Percentiles rank a stretch among this genome's conserved stretches.
phyloP scores from a whole-genome alignment of 1,284 basidiomycete genomes.

The Malassezia vespertilionis region DNA sequence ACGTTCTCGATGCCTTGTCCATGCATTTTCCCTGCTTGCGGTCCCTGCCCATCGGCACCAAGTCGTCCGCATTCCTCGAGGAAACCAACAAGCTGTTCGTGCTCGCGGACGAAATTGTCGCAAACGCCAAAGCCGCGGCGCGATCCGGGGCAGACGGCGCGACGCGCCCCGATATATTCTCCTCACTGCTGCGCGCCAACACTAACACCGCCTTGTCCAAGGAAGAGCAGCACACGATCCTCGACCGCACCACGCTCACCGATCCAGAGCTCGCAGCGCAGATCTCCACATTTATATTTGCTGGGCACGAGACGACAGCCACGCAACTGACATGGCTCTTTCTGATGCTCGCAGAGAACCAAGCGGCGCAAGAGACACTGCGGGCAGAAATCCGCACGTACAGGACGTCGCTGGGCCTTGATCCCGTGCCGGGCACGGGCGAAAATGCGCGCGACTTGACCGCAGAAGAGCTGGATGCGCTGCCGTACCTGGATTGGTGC shows the following conservation, averaged over 20 bases:
- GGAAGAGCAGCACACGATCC: constrained; percentile 10
- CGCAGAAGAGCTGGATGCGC: constrained; percentile 29
- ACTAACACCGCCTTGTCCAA: constrained; percentile 20
- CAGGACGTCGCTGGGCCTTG: background rate
- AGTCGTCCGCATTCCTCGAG: constrained; percentile 3
- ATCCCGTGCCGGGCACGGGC: constrained; percentile 10
- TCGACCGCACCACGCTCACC: constrained; percentile 17
- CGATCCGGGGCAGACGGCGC: background rate
- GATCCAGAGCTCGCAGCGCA: constrained; percentile 37
- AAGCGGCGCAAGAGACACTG: constrained; percentile 22
- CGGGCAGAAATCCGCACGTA: constrained; percentile 27
- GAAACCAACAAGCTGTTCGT: constrained; percentile 1
- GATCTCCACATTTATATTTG: constrained; percentile 38
- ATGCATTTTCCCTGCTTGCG: constrained; percentile 11
- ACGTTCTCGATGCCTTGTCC: constrained; percentile 7
- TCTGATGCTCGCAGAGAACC: constrained; percentile 23
- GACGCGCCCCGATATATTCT: constrained; percentile 25
- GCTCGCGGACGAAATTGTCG: constrained; percentile 4
- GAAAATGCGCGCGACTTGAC: constrained; percentile 21
- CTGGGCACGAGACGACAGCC: constrained; percentile 42
- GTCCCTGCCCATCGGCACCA: constrained; percentile 6
- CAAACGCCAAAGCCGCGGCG: constrained; percentile 1
- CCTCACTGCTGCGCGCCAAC: constrained; percentile 39
- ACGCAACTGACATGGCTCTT: constrained; percentile 40
- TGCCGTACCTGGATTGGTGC: constrained; percentile 33